These are phyloP conservation scores for Aspergillus pseudonomiae DNA, from an alignment of 2,329 filamentous ascomycete species.

Conservation along the genomic window DNA sequence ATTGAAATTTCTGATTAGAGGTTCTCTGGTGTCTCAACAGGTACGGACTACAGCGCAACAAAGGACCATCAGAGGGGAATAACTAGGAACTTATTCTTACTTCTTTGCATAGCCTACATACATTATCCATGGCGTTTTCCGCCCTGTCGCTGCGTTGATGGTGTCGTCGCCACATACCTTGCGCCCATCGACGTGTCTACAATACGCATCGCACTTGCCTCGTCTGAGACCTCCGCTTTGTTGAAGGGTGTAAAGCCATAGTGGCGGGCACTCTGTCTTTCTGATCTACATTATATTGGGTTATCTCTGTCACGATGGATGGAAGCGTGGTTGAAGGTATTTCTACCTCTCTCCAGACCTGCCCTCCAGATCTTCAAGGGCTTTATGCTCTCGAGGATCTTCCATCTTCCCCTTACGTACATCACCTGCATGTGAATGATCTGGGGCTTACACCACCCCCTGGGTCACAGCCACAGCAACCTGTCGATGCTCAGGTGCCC, in stretches of 20 bases:
- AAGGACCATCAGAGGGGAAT: neutral
- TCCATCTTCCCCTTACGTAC: constrained; percentile 21
- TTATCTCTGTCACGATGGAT: constrained; percentile 20
- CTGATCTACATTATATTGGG: neutral
- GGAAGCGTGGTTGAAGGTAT: constrained; percentile 41
- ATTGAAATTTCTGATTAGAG: neutral
- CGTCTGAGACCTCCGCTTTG: neutral
- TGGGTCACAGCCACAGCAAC: constrained; percentile 36
- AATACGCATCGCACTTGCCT: neutral
- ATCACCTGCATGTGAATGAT: constrained; percentile 36
- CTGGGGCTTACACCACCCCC: constrained; percentile 49
- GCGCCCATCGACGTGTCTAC: neutral
- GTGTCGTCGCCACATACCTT: neutral
- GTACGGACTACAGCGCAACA: neutral
- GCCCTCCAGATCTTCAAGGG: constrained; percentile 24
- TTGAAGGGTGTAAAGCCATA: neutral
- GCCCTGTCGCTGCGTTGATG: neutral
- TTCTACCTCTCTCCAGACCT: constrained; percentile 38
- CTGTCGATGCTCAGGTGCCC: constrained; percentile 12
- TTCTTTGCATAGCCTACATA: neutral
- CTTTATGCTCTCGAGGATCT: constrained; percentile 24
- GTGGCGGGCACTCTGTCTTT: neutral
- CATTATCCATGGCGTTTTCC: neutral
- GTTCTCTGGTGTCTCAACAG: constrained; percentile 1
- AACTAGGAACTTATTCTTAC: neutral